Conservation (phyloP, 441 rosid genomes). For the Gossypium schwendimanii region DNA sequence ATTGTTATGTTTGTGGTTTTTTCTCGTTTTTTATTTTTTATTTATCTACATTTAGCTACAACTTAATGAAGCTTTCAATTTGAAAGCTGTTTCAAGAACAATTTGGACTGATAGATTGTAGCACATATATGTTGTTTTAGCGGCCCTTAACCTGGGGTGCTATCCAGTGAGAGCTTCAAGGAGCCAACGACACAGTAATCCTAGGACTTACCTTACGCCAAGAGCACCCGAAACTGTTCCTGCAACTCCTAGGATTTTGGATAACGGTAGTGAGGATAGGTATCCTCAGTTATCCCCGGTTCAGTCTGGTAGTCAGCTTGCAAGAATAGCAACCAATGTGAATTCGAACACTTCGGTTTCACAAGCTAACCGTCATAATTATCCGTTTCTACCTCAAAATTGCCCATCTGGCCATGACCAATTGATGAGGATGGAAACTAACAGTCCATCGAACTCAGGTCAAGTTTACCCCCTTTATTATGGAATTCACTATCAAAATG, state of each 20-base stretch:
- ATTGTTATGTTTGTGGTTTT: slow-evolving; percentile 11
- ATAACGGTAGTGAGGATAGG: slow-evolving; percentile 21
- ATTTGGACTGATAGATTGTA: slow-evolving; percentile 1
- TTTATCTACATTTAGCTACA: slow-evolving; percentile 7
- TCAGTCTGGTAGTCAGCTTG: slow-evolving; percentile 30
- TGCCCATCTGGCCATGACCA: slow-evolving; percentile 22
- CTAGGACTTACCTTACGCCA: slow-evolving; percentile 70
- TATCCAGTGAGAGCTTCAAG: slow-evolving; percentile 87
- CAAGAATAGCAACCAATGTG: slow-evolving; percentile 23
- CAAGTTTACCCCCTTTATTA: slow-evolving; percentile 42
- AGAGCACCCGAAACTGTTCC: slow-evolving; percentile 49
- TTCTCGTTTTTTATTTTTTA: neutral
- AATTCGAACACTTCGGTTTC: slow-evolving; percentile 23
- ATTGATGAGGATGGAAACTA: slow-evolving; percentile 31
- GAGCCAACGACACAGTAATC: slow-evolving; percentile 81
- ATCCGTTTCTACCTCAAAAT: slow-evolving; percentile 37
- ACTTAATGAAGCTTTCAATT: neutral
- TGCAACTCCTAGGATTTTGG: slow-evolving; percentile 29
- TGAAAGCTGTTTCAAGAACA: slow-evolving; percentile 1
- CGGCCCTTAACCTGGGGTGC: slow-evolving; percentile 94
- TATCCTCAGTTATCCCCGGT: slow-evolving; percentile 20
- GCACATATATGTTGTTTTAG: slow-evolving; percentile 34
- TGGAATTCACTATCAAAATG: slow-evolving; percentile 21
- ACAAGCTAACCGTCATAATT: slow-evolving; percentile 25
- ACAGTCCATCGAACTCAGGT: slow-evolving; percentile 21